A percentile compares a stretch with the other conserved stretches of the same genome.
Conservation (phyloP, 441 rosid species). For the Geranium incanum region DNA sequence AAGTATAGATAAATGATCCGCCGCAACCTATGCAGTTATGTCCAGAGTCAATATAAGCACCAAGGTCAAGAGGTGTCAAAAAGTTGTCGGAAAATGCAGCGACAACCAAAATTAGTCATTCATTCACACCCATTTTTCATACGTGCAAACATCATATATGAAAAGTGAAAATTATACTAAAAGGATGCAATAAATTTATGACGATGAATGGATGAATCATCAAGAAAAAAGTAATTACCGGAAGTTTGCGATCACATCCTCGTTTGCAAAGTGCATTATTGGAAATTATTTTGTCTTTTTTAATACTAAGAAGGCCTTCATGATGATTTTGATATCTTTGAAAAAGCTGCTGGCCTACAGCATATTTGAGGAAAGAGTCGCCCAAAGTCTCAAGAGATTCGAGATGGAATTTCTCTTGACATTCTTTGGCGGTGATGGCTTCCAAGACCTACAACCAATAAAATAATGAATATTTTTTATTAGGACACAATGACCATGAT, state of each 20-base stretch:
- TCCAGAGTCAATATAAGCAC: too few species aligned
- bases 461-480: slow-evolving; percentile 7
- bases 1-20: too few species aligned
- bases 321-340: slow-evolving; percentile 42
- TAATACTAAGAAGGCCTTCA: slow-evolving; percentile 73
- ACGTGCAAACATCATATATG: background rate
- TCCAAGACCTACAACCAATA: slow-evolving; percentile 55
- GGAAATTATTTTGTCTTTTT: slow-evolving; percentile 52
- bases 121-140: background rate
- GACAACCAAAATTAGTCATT: too few species aligned
- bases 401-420: slow-evolving; percentile 72
- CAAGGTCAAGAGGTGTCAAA: too few species aligned
- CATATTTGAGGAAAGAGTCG: slow-evolving; percentile 85
- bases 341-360: slow-evolving; percentile 64
- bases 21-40: too few species aligned
- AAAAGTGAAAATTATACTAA: too few species aligned
- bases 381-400: slow-evolving; percentile 91
- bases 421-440: slow-evolving; percentile 76
- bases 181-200: background rate
- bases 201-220: background rate
- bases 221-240: slow-evolving; percentile 34
- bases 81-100: too few species aligned
- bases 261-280: slow-evolving; percentile 61
- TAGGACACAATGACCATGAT: background rate
- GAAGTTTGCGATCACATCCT: slow-evolving; percentile 63